Conservation (phyloP, 1,139 yeast genomes). For the Nakaseomyces uthaithaninus region DNA sequence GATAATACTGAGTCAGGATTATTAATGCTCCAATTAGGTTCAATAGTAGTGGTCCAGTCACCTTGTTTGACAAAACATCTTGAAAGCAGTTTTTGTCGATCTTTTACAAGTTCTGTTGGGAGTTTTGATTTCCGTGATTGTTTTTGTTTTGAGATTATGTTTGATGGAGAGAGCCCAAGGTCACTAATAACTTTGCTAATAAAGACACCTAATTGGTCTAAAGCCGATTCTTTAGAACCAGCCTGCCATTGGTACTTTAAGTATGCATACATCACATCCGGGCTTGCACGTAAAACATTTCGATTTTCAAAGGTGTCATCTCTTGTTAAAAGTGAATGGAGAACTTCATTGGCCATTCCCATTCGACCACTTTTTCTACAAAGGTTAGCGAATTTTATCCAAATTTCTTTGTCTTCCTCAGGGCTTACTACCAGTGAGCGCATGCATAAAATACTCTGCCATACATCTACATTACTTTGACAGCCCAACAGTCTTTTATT, state of each 20-base stretch:
- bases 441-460: constrained; percentile 94
- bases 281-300: constrained; percentile 76
- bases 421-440: constrained; percentile 91
- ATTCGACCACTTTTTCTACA: constrained; percentile 91
- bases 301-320: constrained; percentile 39
- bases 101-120: constrained; percentile 75
- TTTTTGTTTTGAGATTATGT: constrained; percentile 62
- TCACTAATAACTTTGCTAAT: constrained; percentile 87
- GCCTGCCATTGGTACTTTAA: constrained; percentile 96
- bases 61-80: constrained; percentile 96
- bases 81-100: constrained; percentile 80
- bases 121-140: constrained; percentile 40
- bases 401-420: constrained; percentile 93
- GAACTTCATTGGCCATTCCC: constrained; percentile 86
- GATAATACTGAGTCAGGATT: constrained; percentile 72
- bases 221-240: constrained; percentile 80
- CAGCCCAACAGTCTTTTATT: constrained; percentile 85
- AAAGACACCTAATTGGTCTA: constrained; percentile 77
- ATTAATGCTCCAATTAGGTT: constrained; percentile 65
- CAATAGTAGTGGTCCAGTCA: constrained; percentile 89
- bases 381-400: constrained; percentile 95
- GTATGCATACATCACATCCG: constrained; percentile 95
- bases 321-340: constrained; percentile 62
- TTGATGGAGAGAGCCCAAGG: constrained; percentile 70
- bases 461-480: constrained; percentile 92